phyloP scores from a whole-genome alignment of 352 stramenopile genomes.

The Phytophthora sojae region DNA sequence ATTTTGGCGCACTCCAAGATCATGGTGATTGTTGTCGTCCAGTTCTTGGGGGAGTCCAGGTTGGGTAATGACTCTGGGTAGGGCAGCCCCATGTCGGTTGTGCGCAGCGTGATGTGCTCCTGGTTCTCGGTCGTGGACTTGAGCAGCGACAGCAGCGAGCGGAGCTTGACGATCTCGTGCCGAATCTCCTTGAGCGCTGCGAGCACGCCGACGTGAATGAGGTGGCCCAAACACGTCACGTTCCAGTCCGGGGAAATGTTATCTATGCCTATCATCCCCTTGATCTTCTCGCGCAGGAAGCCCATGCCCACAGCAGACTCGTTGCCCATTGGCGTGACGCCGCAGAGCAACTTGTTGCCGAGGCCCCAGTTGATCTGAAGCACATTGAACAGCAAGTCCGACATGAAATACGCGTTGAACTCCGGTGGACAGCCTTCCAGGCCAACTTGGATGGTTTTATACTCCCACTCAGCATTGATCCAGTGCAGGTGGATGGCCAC shows the following conservation, averaged over 20 bases:
- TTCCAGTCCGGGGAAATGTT: slow-evolving; percentile 80
- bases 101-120: slow-evolving; percentile 76
- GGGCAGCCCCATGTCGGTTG: slow-evolving; percentile 70
- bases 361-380: slow-evolving; percentile 83
- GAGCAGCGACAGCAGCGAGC: slow-evolving; percentile 73
- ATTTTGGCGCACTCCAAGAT: slow-evolving; percentile 81
- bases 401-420: slow-evolving; percentile 82
- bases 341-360: slow-evolving; percentile 74
- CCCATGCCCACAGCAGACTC: slow-evolving; percentile 77
- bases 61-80: slow-evolving; percentile 73
- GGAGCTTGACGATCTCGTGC: slow-evolving; percentile 79
- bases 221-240: slow-evolving; percentile 74
- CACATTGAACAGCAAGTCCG: slow-evolving; percentile 82
- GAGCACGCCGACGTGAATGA: slow-evolving; percentile 74
- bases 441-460: slow-evolving; percentile 82
- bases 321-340: slow-evolving; percentile 67
- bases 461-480: slow-evolving; percentile 89
- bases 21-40: slow-evolving; percentile 76
- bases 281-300: slow-evolving; percentile 83
- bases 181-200: slow-evolving; percentile 78
- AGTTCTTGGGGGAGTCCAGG: slow-evolving; percentile 75
- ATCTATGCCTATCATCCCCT: slow-evolving; percentile 78
- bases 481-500: slow-evolving; percentile 82
- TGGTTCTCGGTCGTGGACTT: slow-evolving; percentile 78
- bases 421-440: slow-evolving; percentile 74